phyloP scores from a whole-genome alignment of 805 yeast genomes.

The Spathaspora passalidarum region DNA sequence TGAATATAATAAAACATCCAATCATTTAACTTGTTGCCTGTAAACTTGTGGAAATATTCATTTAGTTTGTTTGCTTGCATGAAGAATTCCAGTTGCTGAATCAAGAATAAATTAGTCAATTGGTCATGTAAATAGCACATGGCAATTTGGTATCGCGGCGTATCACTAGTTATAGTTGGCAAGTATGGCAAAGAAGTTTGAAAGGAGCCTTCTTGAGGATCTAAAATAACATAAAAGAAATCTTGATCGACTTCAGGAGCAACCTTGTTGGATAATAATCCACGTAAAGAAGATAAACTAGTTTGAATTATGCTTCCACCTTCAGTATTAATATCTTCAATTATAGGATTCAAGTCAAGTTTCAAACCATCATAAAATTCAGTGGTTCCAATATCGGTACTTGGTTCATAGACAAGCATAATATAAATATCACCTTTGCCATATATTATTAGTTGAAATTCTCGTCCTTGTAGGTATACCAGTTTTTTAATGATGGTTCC shows the following conservation, averaged over 20 bases:
- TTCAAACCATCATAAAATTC: constrained; percentile 23
- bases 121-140: constrained; percentile 40
- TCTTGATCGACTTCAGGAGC: constrained; percentile 26
- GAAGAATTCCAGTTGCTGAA: constrained; percentile 23
- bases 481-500: constrained; percentile 21
- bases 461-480: constrained; percentile 23
- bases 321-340: constrained; percentile 18
- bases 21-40: constrained; percentile 32
- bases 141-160: constrained; percentile 21
- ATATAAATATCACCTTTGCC: constrained; percentile 18
- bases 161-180: constrained; percentile 14
- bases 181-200: constrained; percentile 38
- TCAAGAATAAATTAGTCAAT: constrained; percentile 27
- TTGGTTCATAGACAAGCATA: constrained; percentile 25
- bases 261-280: constrained; percentile 7
- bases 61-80: constrained; percentile 14
- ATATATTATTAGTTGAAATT: constrained; percentile 32
- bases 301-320: constrained; percentile 19
- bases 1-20: constrained; percentile 42
- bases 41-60: constrained; percentile 42
- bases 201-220: constrained; percentile 18
- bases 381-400: background rate
- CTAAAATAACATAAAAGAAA: constrained; percentile 37
- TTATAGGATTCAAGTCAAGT: constrained; percentile 14
- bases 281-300: constrained; percentile 27